Evolutionary conservation across 352 stramenopile species (phyloP).

Genomic region (Aphanomyces astaci): DNA sequence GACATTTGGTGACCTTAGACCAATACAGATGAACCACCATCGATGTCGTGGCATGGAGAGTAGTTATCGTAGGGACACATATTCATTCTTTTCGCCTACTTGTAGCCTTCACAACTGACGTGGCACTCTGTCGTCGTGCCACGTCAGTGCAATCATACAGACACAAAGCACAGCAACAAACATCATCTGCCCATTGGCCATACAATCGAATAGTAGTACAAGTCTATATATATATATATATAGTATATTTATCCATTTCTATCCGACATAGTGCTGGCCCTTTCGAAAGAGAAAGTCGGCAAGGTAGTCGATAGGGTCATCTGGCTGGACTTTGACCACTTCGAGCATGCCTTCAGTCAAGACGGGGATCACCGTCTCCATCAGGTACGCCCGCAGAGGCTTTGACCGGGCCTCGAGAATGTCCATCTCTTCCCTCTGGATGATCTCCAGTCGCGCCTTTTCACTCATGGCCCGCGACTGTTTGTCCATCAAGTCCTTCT

Average conservation of each 20-base stretch:
- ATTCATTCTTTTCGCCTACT: neutral
- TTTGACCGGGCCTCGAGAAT: constrained; percentile 74
- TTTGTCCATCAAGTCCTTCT: constrained; percentile 25
- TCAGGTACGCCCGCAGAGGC: constrained; percentile 69
- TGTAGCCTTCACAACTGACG: no score
- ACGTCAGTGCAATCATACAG: no score
- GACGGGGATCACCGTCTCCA: constrained; percentile 75
- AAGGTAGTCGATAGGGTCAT: constrained; percentile 83
- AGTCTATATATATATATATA: no score
- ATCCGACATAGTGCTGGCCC: constrained; percentile 21
- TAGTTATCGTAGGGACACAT: no score
- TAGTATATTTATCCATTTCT: no score
- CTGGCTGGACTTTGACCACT: constrained; percentile 76
- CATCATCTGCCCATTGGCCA: no score
- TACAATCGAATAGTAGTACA: no score
- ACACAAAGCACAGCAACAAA: no score
- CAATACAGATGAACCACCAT: no score
- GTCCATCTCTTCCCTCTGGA: constrained; percentile 71
- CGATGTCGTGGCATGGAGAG: no score
- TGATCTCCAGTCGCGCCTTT: constrained; percentile 50
- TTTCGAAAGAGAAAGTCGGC: constrained; percentile 83
- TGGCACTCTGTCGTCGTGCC: no score
- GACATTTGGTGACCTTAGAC: constrained; percentile 24
- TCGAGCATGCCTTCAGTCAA: constrained; percentile 82
- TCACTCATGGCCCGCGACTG: constrained; percentile 6